These are phyloP conservation scores for Podaxis sp. DNA, from an alignment of 768 basidiomycete genomes.

Conservation along the genomic window DNA sequence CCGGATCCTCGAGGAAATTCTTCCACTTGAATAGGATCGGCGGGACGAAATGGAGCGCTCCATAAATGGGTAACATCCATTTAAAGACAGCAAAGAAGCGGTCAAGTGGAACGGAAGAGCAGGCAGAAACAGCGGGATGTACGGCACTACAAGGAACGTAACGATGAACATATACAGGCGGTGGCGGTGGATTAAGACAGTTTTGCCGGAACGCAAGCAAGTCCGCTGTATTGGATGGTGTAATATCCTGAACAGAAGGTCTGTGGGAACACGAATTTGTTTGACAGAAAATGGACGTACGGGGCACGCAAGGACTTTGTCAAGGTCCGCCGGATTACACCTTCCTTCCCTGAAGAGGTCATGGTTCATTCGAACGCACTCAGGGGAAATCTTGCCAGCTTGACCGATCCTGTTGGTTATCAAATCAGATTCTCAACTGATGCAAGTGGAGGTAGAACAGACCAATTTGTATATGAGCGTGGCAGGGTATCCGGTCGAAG, in stretches of 20 bases:
- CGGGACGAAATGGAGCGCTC: slow-evolving; percentile 88
- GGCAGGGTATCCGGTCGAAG: slow-evolving; percentile 83
- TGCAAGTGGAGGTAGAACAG: slow-evolving; percentile 17
- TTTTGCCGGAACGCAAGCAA: slow-evolving; percentile 44
- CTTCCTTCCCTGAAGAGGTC: slow-evolving; percentile 56
- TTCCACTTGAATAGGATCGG: slow-evolving; percentile 78
- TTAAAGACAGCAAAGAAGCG: slow-evolving; percentile 80
- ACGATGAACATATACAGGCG: slow-evolving; percentile 12
- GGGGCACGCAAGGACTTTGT: slow-evolving; percentile 47
- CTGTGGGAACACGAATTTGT: neutral
- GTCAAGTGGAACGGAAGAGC: slow-evolving; percentile 56
- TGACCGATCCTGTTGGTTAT: slow-evolving; percentile 57
- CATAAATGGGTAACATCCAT: slow-evolving; percentile 85
- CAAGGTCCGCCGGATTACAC: slow-evolving; percentile 57
- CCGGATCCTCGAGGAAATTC: slow-evolving; percentile 64
- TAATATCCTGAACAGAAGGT: slow-evolving; percentile 45
- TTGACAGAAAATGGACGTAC: slow-evolving; percentile 33
- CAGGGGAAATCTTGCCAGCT: slow-evolving; percentile 63
- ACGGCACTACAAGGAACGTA: slow-evolving; percentile 70
- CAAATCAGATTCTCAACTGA: neutral
- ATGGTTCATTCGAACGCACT: slow-evolving; percentile 60
- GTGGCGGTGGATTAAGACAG: slow-evolving; percentile 32
- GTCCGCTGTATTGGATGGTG: slow-evolving; percentile 46
- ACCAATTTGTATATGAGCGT: slow-evolving; percentile 77
- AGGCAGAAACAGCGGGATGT: slow-evolving; percentile 71